phyloP scores from a whole-genome alignment of 495 filamentous ascomycete genomes.

The Aspergillus saccharolyticus region DNA sequence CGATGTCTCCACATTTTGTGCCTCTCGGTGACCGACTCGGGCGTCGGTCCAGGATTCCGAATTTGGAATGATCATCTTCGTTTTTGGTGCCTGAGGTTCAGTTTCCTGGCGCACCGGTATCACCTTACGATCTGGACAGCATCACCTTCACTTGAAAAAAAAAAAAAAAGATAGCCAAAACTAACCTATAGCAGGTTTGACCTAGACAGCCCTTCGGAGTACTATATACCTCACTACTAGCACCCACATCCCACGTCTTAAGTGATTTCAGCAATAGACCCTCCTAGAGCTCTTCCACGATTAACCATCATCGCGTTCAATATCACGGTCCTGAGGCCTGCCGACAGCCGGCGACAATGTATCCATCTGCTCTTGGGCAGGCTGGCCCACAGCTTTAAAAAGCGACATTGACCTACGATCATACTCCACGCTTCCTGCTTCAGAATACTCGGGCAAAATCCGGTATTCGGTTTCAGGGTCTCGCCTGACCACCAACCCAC shows the following conservation, averaged over 20 bases:
- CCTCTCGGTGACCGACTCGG: background rate
- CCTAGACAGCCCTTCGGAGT: background rate
- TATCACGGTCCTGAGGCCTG: no score
- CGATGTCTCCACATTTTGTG: background rate
- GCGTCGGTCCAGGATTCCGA: background rate
- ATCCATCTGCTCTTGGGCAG: background rate
- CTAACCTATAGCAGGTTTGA: background rate
- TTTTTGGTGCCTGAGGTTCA: no score
- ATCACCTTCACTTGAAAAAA: no score
- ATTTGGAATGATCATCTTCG: no score
- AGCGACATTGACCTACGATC: background rate
- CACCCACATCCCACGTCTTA: background rate
- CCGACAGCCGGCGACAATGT: no score
- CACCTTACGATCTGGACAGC: no score
- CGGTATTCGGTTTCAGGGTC: background rate
- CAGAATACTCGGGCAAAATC: no score
- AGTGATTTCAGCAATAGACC: background rate
- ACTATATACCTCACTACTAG: background rate
- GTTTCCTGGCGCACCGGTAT: no score
- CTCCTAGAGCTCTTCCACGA: no score
- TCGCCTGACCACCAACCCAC: background rate
- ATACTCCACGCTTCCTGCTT: no score
- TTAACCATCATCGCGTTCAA: no score
- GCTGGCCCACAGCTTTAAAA: background rate
- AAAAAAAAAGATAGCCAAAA: background rate